Conservation (phyloP, 148 eudicot genomes). For the Chenopodium suecicum region DNA sequence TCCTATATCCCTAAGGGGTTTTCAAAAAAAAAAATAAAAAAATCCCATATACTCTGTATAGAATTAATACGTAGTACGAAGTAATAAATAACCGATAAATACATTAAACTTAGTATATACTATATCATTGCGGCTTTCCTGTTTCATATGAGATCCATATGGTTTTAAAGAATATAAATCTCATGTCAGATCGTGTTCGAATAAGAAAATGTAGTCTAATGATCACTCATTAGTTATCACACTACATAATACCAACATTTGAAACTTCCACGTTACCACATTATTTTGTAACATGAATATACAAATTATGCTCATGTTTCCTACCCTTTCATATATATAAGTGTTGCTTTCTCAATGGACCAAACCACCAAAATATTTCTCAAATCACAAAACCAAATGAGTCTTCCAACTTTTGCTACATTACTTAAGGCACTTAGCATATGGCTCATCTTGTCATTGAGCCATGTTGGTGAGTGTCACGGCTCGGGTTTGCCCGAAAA, state of each 20-base stretch:
- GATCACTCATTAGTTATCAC: background rate
- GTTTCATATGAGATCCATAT: too few relatives aligned
- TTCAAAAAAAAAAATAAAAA: too few relatives aligned
- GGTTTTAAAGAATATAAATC: too few relatives aligned
- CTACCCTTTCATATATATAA: background rate
- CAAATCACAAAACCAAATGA: background rate
- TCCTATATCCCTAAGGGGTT: too few relatives aligned
- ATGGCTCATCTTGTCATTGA: conserved; percentile 9
- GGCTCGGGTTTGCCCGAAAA: background rate
- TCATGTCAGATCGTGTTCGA: too few relatives aligned
- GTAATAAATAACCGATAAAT: too few relatives aligned
- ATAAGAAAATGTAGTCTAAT: background rate
- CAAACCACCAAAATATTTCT: background rate
- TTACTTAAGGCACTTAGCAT: conserved; percentile 4
- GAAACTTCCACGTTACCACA: background rate
- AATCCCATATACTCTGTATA: too few relatives aligned
- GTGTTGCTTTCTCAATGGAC: background rate
- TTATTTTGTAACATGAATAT: background rate
- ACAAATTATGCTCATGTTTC: background rate
- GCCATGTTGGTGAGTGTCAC: background rate
- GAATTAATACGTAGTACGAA: too few relatives aligned
- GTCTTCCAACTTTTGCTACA: background rate
- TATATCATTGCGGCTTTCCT: too few relatives aligned
- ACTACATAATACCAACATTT: background rate
- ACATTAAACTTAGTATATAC: too few relatives aligned